phyloP scores from a whole-genome alignment of 306 rosid species.

The Mimosa pudica region DNA sequence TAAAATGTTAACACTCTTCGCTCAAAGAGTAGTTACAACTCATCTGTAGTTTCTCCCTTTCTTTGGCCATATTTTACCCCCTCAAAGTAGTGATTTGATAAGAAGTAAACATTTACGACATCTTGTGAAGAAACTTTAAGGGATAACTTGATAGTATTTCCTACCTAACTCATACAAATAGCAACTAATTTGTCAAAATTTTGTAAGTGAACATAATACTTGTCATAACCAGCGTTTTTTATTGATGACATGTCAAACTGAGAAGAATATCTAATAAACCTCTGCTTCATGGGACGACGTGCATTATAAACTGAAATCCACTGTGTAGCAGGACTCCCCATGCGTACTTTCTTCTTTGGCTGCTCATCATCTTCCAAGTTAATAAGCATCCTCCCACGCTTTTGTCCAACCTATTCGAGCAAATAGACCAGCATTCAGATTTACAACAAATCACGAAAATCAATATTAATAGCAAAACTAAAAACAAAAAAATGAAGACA shows the following conservation, averaged over 20 bases:
- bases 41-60: not conserved
- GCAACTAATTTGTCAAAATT: not conserved
- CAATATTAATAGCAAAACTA: not conserved
- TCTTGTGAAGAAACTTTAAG: not conserved
- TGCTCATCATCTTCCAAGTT: conserved; percentile 91
- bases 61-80: not conserved
- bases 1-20: not conserved
- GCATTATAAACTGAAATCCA: conserved; percentile 98
- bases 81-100: not conserved
- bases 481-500: not conserved
- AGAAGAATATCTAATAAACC: conserved; percentile 46
- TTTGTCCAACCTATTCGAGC: conserved; percentile 78
- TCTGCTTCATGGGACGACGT: conserved; percentile 94
- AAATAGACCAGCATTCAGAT: conserved; percentile 26
- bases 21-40: not conserved
- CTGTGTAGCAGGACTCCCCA: conserved; percentile 92
- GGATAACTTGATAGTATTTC: conserved; percentile 4
- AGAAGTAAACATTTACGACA: not conserved
- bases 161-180: not conserved
- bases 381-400: conserved; percentile 77
- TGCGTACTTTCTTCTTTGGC: conserved; percentile 88
- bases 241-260: conserved; percentile 18
- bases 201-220: not conserved
- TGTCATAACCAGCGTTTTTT: not conserved
- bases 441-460: not conserved